Conservation (phyloP, 73 alveolate genomes). For the Diophrys appendiculata region DNA sequence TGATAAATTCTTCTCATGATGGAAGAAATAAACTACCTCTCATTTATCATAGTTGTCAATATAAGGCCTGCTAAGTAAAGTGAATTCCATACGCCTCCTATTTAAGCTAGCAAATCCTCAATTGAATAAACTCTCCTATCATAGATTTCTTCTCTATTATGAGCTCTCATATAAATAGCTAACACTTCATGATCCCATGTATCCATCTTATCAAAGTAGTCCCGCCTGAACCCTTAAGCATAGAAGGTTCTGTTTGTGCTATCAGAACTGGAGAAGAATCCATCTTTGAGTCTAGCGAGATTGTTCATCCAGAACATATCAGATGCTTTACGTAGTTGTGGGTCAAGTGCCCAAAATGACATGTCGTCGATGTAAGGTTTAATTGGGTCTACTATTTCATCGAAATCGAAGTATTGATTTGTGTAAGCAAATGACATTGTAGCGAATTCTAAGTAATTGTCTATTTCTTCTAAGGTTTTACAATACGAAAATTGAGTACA, state of each 20-base stretch:
- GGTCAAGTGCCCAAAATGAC: background rate
- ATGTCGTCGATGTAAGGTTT: background rate
- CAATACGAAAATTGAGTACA: no score
- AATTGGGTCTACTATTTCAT: background rate
- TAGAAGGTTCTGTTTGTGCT: no score
- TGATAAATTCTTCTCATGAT: background rate
- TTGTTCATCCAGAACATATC: no score
- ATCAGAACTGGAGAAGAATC: no score
- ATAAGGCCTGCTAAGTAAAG: background rate
- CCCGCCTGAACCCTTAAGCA: no score
- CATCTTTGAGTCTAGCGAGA: no score
- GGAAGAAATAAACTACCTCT: background rate
- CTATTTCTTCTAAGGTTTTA: background rate
- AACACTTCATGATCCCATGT: background rate
- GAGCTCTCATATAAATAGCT: constrained; percentile 2
- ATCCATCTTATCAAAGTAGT: no score
- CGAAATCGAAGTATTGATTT: constrained; percentile 2
- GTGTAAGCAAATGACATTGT: background rate
- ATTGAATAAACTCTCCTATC: background rate
- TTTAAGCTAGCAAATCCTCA: background rate
- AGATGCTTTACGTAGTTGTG: no score
- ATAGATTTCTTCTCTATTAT: background rate
- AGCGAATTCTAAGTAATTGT: background rate
- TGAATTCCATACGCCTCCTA: background rate
- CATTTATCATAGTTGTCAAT: background rate